phyloP scores from a whole-genome alignment of 2,329 filamentous ascomycete genomes.

The Chaetomiaceae sp. region DNA sequence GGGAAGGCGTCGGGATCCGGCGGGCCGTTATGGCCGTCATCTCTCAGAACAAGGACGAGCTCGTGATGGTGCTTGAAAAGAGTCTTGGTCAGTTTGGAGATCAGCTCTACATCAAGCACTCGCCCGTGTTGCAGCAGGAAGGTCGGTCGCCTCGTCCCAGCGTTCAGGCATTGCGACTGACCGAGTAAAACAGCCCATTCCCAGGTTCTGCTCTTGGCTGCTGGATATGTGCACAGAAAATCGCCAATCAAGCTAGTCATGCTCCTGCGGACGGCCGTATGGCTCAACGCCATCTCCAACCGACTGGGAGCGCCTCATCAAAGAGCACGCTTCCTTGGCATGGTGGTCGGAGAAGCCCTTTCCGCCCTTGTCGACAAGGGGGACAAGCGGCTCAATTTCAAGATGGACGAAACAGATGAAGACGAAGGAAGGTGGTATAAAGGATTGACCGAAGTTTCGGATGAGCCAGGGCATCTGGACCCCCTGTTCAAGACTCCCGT shows the following conservation, averaged over 20 bases:
- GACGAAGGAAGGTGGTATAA: conserved; percentile 74
- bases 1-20: conserved; percentile 59
- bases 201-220: conserved; percentile 70
- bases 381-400: conserved; percentile 73
- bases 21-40: conserved; percentile 60
- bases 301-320: conserved; percentile 71
- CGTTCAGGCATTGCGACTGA: conserved; percentile 21
- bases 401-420: conserved; percentile 70
- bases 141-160: conserved; percentile 44
- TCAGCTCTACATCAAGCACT: conserved; percentile 78
- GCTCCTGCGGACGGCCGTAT: conserved; percentile 65
- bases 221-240: conserved; percentile 68
- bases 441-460: conserved; percentile 55
- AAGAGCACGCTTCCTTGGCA: conserved; percentile 76
- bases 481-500: conserved; percentile 37
- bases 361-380: conserved; percentile 61
- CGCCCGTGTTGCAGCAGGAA: conserved; percentile 82
- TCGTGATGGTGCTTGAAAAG: conserved; percentile 60
- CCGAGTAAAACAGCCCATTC: conserved; percentile 57
- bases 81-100: conserved; percentile 74
- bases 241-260: conserved; percentile 62
- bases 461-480: conserved; percentile 56
- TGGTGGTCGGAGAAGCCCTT: conserved; percentile 74
- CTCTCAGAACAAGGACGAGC: conserved; percentile 44
- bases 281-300: conserved; percentile 78